These are phyloP conservation scores for Mycena filopes DNA, from an alignment of 768 basidiomycete genomes.

Conservation along the genomic window DNA sequence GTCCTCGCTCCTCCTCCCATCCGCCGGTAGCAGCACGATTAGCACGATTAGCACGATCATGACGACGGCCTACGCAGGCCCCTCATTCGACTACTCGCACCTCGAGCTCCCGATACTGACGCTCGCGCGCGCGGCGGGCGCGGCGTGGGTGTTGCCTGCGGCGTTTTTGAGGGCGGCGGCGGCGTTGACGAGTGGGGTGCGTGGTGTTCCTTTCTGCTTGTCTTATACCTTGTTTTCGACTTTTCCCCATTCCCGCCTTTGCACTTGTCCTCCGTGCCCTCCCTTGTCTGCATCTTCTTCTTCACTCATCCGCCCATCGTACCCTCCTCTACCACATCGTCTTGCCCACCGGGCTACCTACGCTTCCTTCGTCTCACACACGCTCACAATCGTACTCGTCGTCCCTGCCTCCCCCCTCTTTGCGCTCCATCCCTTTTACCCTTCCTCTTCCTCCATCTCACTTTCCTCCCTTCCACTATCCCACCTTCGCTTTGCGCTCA, in stretches of 20 bases:
- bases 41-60: neutral
- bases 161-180: constrained; percentile 27
- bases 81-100: constrained; percentile 26
- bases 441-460: neutral
- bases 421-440: neutral
- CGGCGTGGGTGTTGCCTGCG: constrained; percentile 29
- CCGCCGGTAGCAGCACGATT: neutral
- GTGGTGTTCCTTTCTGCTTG: neutral
- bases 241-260: neutral
- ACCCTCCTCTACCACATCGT: no score
- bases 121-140: constrained; percentile 22
- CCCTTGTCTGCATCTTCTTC: neutral
- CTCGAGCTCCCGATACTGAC: constrained; percentile 36
- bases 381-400: no score
- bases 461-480: neutral
- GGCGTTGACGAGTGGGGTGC: constrained; percentile 4
- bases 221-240: neutral
- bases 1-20: neutral
- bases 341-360: no score
- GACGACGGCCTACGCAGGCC: constrained; percentile 15
- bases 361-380: no score
- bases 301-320: neutral
- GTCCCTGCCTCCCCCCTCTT: no score
- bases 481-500: no score
- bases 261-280: no score